Percentiles rank a stretch among this genome's conserved stretches.
These are phyloP conservation scores for Scheffersomyces stipitis DNA, from an alignment of 805 yeast genomes.

Conservation along the genomic window DNA sequence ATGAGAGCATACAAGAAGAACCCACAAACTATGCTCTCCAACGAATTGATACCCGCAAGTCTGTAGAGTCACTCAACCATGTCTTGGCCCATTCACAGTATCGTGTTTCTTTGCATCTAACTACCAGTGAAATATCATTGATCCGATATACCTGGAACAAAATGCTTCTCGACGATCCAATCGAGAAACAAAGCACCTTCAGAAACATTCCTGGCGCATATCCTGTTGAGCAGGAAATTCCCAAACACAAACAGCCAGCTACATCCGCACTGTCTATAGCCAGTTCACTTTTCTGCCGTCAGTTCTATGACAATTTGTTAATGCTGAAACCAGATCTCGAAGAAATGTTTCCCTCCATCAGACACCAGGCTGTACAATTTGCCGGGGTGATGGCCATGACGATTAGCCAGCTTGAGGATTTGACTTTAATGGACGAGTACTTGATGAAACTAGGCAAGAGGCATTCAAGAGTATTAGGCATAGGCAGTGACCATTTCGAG, in stretches of 20 bases:
- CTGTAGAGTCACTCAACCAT: conserved; percentile 14
- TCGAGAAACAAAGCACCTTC: conserved; percentile 13
- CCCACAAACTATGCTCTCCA: conserved; percentile 16
- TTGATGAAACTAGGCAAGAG: conserved; percentile 66
- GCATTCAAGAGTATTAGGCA: conserved; percentile 73
- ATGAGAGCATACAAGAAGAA: conserved; percentile 5
- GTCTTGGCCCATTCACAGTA: too few relatives aligned
- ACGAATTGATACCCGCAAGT: conserved; percentile 13
- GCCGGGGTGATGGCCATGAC: conserved; percentile 76
- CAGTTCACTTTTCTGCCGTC: conserved; percentile 65
- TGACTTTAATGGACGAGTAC: conserved; percentile 57
- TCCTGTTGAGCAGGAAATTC: conserved; percentile 13
- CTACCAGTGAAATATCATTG: conserved; percentile 41
- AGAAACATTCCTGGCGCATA: conserved; percentile 39
- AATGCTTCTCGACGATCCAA: conserved; percentile 37
- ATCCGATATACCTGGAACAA: conserved; percentile 48
- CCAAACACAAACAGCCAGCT: not conserved
- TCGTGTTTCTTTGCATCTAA: too few relatives aligned
- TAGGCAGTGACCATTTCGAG: conserved; percentile 66
- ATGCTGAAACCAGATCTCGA: conserved; percentile 62
- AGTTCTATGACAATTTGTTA: conserved; percentile 69
- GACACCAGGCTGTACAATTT: conserved; percentile 77
- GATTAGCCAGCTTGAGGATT: conserved; percentile 60
- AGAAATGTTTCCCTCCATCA: conserved; percentile 66
- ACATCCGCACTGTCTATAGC: conserved; percentile 11